phyloP scores from a whole-genome alignment of 2,329 filamentous ascomycete species.

The Penicillium verrucosum region DNA sequence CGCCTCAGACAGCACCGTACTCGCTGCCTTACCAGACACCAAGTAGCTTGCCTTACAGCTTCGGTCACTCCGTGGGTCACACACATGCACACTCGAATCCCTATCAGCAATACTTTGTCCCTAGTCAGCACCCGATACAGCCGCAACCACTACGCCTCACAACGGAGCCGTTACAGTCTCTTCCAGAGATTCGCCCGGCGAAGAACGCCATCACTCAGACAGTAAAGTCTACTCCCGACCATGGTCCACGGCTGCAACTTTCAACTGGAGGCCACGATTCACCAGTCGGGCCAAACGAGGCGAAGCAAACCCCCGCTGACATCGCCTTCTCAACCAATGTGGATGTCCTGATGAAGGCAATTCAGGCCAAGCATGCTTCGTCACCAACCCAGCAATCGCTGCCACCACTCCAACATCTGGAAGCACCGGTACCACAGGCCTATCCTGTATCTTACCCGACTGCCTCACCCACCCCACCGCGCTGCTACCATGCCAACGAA shows the following conservation, averaged over 20 bases:
- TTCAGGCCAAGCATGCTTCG: constrained; percentile 62
- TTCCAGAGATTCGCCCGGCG: constrained; percentile 38
- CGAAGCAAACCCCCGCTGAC: constrained; percentile 36
- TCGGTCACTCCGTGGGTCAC: constrained; percentile 34
- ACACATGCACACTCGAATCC: constrained; percentile 26
- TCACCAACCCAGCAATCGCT: constrained; percentile 32
- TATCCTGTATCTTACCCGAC: constrained; percentile 24
- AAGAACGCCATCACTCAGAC: constrained; percentile 37
- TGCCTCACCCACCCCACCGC: constrained; percentile 10
- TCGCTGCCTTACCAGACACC: constrained; percentile 37
- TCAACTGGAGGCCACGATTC: not conserved
- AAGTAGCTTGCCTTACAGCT: constrained; percentile 30
- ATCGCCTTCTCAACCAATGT: constrained; percentile 75
- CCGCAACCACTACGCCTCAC: constrained; percentile 29
- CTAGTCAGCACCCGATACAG: constrained; percentile 27
- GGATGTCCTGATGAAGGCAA: constrained; percentile 83
- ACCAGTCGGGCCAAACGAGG: not conserved
- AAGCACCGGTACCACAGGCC: constrained; percentile 22
- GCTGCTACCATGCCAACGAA: constrained; percentile 31
- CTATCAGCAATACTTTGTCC: constrained; percentile 37
- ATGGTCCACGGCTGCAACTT: not conserved
- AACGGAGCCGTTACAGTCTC: constrained; percentile 33
- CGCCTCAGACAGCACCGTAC: constrained; percentile 35
- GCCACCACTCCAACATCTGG: constrained; percentile 36
- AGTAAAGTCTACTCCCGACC: constrained; percentile 16